These are phyloP conservation scores for Cephalotrichum gorgonifer DNA, from an alignment of 2,329 filamentous ascomycete species.

Conservation along the genomic window DNA sequence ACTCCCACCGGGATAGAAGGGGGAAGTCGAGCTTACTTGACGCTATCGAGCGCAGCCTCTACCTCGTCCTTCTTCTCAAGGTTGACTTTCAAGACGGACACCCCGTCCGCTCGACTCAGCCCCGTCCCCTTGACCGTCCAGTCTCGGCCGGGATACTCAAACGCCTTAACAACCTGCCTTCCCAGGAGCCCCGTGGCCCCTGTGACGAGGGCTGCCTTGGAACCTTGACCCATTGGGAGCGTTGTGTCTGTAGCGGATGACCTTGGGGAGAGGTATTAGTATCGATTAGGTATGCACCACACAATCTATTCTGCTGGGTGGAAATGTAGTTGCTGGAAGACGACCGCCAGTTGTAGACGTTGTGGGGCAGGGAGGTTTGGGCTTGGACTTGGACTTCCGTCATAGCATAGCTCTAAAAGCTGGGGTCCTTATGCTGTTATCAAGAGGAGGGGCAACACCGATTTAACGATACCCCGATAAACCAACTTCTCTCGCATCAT, in stretches of 20 bases:
- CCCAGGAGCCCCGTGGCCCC: slow-evolving; percentile 79
- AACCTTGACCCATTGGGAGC: background rate
- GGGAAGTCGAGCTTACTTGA: slow-evolving; percentile 34
- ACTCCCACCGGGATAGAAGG: slow-evolving; percentile 2
- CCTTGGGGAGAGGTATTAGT: background rate
- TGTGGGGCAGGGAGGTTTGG: too few species aligned
- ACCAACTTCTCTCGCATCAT: background rate
- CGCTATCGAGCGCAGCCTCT: slow-evolving; percentile 36
- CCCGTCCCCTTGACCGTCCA: slow-evolving; percentile 69
- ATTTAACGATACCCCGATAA: slow-evolving; percentile 1
- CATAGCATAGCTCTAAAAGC: background rate
- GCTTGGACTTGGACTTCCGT: background rate
- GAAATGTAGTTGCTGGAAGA: too few species aligned
- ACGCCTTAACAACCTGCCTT: slow-evolving; percentile 63
- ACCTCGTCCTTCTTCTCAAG: slow-evolving; percentile 36
- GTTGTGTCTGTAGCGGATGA: background rate
- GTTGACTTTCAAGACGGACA: slow-evolving; percentile 53
- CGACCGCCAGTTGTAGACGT: too few species aligned
- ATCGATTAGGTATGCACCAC: too few species aligned
- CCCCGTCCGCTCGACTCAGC: slow-evolving; percentile 61
- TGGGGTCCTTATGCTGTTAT: too few species aligned
- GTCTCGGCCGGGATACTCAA: slow-evolving; percentile 42
- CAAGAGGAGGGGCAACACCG: background rate
- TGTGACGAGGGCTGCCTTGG: slow-evolving; percentile 57
- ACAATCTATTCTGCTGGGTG: too few species aligned